Percentiles rank a stretch among this genome's conserved stretches.
These are phyloP conservation scores for Enterocytospora artemiae DNA, from an alignment of 371 early-diverging fungal genomes.

Conservation along the genomic window DNA sequence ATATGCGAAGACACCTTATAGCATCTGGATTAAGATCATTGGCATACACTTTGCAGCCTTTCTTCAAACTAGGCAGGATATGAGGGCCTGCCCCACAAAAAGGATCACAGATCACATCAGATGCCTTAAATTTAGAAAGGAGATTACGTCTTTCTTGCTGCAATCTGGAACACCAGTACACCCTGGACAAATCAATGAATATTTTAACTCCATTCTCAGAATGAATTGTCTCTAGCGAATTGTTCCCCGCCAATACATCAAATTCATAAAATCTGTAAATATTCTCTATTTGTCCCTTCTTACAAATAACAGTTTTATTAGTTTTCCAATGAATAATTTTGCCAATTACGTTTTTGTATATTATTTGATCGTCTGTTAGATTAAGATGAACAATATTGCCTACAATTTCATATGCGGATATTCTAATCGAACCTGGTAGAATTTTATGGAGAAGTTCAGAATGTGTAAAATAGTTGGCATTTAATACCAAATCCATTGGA, in stretches of 20 bases:
- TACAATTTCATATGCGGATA: slow-evolving; percentile 42
- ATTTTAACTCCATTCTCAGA: slow-evolving; percentile 51
- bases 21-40: slow-evolving; percentile 58
- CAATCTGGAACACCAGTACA: slow-evolving; percentile 58
- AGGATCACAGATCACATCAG: slow-evolving; percentile 51
- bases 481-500: background rate
- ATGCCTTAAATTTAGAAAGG: slow-evolving; percentile 16
- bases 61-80: slow-evolving; percentile 43
- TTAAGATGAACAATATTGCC: slow-evolving; percentile 57
- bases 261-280: slow-evolving; percentile 50
- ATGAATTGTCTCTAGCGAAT: slow-evolving; percentile 41
- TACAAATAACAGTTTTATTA: slow-evolving; percentile 53
- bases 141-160: slow-evolving; percentile 52
- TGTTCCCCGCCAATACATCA: slow-evolving; percentile 52
- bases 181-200: slow-evolving; percentile 51
- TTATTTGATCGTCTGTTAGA: slow-evolving; percentile 46
- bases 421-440: background rate
- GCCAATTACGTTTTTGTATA: slow-evolving; percentile 52
- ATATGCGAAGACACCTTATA: slow-evolving; percentile 49
- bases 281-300: slow-evolving; percentile 47
- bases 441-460: slow-evolving; percentile 3
- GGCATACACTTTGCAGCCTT: slow-evolving; percentile 43
- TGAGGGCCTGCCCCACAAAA: slow-evolving; percentile 59
- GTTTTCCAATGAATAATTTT: slow-evolving; percentile 52
- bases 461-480: slow-evolving; percentile 11